Conservation (phyloP, 75 land plant genomes). For the Cryptomeria japonica region DNA sequence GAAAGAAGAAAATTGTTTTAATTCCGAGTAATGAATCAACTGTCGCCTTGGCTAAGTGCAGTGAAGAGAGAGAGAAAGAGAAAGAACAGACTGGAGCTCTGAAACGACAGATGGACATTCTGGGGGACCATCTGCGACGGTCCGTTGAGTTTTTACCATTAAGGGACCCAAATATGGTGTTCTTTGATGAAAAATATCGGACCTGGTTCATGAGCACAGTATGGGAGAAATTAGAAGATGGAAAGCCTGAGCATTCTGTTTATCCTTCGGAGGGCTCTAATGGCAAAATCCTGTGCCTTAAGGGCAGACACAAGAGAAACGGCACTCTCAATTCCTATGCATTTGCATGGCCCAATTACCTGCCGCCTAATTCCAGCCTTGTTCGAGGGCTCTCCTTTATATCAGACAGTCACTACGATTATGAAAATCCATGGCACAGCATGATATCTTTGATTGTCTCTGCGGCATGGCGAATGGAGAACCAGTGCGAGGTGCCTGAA, state of each 20-base stretch:
- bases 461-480: constrained; percentile 53
- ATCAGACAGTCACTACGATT: constrained; percentile 68
- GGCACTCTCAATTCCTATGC: constrained; percentile 72
- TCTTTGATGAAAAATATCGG: constrained; percentile 27
- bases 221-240: background rate
- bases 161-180: constrained; percentile 42
- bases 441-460: constrained; percentile 48
- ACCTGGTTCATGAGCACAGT: constrained; percentile 70
- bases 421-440: constrained; percentile 79
- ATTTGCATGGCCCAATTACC: constrained; percentile 43
- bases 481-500: constrained; percentile 25
- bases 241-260: constrained; percentile 21
- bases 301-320: constrained; percentile 47
- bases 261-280: constrained; percentile 49
- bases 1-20: too few species aligned
- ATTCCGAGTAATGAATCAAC: too few species aligned
- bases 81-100: background rate
- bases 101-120: background rate
- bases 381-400: constrained; percentile 59
- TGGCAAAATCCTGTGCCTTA: constrained; percentile 60
- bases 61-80: too few species aligned
- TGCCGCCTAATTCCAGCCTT: constrained; percentile 44
- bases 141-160: constrained; percentile 11
- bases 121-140: background rate
- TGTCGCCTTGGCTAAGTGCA: too few species aligned